phyloP scores from a whole-genome alignment of 352 stramenopile species.

The Globisporangium viniferum region DNA sequence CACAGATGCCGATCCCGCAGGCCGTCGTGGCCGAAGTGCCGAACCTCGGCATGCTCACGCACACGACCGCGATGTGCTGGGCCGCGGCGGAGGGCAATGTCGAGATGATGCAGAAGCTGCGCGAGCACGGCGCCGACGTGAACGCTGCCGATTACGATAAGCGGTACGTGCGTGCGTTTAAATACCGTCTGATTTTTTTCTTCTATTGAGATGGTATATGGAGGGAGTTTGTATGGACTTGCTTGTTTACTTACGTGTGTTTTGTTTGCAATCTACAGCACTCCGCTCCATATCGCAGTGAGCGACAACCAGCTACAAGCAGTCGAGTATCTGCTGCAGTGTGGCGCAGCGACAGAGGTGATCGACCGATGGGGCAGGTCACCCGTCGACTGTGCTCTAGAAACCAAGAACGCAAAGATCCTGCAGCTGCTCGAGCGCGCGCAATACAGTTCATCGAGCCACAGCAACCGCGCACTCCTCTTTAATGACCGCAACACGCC shows the following conservation, averaged over 20 bases:
- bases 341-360: constrained; percentile 44
- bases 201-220: not conserved
- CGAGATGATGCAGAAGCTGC: constrained; percentile 51
- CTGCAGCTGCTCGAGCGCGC: constrained; percentile 43
- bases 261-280: constrained; percentile 29
- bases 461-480: constrained; percentile 21
- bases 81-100: constrained; percentile 61
- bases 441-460: constrained; percentile 21
- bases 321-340: constrained; percentile 60
- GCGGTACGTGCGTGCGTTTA: constrained; percentile 26
- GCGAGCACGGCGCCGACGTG: constrained; percentile 62
- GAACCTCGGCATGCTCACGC: constrained; percentile 30
- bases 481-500: constrained; percentile 9
- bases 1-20: not conserved
- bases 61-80: constrained; percentile 79
- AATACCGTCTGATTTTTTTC: not conserved
- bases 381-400: constrained; percentile 62
- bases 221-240: not conserved
- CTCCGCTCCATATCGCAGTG: constrained; percentile 71
- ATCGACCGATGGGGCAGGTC: constrained; percentile 72
- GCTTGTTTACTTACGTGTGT: not conserved
- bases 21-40: constrained; percentile 8
- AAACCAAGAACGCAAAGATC: constrained; percentile 46
- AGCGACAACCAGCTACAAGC: constrained; percentile 58
- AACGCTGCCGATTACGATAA: constrained; percentile 79